Evolutionary conservation across 1,139 yeast genomes (phyloP).

Genomic region (Geotrichum citri-aurantii): DNA sequence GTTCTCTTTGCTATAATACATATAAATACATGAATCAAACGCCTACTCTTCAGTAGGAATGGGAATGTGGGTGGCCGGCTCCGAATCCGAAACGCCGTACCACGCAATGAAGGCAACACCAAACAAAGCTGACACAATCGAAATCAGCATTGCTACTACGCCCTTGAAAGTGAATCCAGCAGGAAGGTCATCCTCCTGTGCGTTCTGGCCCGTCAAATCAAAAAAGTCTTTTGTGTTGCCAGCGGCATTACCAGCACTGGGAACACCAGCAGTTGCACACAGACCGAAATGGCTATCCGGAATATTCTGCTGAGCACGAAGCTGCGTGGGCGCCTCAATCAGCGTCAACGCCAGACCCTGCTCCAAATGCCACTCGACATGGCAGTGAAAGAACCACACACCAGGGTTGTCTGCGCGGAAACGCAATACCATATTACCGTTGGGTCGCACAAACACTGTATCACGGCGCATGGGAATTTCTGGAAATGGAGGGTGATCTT

Average conservation of each 20-base stretch:
- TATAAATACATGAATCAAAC: neutral
- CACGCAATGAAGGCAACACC: slow-evolving; percentile 72
- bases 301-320: slow-evolving; percentile 46
- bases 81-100: slow-evolving; percentile 70
- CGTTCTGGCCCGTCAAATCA: slow-evolving; percentile 66
- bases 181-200: slow-evolving; percentile 63
- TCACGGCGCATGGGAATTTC: slow-evolving; percentile 62
- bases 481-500: slow-evolving; percentile 53
- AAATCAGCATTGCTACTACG: slow-evolving; percentile 77
- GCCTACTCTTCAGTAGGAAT: neutral
- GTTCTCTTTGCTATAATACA: neutral
- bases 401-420: slow-evolving; percentile 83
- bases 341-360: slow-evolving; percentile 74
- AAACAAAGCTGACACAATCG: slow-evolving; percentile 68
- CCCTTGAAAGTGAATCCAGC: slow-evolving; percentile 86
- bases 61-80: neutral
- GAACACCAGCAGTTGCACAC: slow-evolving; percentile 50
- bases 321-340: slow-evolving; percentile 65
- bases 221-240: slow-evolving; percentile 58
- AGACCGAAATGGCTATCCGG: slow-evolving; percentile 54
- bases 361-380: slow-evolving; percentile 87
- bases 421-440: slow-evolving; percentile 59
- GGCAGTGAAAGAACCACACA: slow-evolving; percentile 92
- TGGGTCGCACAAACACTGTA: slow-evolving; percentile 56
- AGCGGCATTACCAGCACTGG: slow-evolving; percentile 77